Evolutionary conservation across 371 early-diverging fungal species (phyloP), one percentile per base, ranked within the genome.

Genomic region (Mortierella sp.): DNA sequence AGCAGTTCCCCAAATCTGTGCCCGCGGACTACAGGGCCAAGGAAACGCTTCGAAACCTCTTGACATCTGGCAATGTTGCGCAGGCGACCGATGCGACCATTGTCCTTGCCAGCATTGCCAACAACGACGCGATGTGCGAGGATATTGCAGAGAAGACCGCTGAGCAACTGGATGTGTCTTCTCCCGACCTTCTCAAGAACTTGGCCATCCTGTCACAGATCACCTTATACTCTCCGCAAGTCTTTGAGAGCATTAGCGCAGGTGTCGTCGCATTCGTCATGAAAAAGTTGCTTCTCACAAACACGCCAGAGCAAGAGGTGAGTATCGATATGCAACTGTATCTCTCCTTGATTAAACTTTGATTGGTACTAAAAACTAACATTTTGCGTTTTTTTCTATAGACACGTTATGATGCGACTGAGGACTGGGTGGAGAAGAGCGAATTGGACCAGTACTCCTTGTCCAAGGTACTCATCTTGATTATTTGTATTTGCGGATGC

Each of bases 401-500:
- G 83, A 65, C 79, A 44, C 54, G 74, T 19, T 87, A 80, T 45
- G 76, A 73, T 16, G 31, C 77, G 28, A 88, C 88, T 26, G 82
- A 79, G 0, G 94, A 94, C 19, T 95, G 95, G 95, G 89, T 92
- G 24, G 88, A 91, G 31, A 92, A 89, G 73, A 81, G 83, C 9
- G 85, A 90, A 2, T 81, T 96, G 60, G 90, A 90, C 16, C 89
- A 85, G 21, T 91, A 91, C 70, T 90, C 90, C 13, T 80, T 88
- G 70, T 74, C 91, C 71, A 94, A 93, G 89, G 92, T 94, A 76
- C 16, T 31, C 72, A 13, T 6, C 14, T 28, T 34, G 1, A 63
- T 31, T 13, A 54, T 34, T 10, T 26, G 19, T 24, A 26, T 24
- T 50, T 1, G n/a, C 26, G 1, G 4, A 52, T 3, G 38, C 16